Base-by-base conservation (phyloP, 441 rosid species). In the Jatropha multifida region DNA sequence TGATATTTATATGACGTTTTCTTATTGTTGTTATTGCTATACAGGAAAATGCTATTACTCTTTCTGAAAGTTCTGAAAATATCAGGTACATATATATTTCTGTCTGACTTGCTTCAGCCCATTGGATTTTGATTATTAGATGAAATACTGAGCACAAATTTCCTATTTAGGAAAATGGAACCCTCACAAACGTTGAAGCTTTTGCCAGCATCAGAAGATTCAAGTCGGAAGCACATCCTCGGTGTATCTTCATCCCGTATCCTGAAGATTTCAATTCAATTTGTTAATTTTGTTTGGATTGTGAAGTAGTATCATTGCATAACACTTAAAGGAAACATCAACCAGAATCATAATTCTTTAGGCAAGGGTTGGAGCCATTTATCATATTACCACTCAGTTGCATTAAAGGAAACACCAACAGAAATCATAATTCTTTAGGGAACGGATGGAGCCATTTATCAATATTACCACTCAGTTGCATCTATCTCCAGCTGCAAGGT, bases 171-270 rank as follows among this genome's bases (percentile, higher is more conserved):
- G 93, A 92, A 88, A 79, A 46, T 78, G 77, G 90, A 88, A 72
- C 76, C 88, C 71, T 83, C 90, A 60, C 97, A 90, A 80, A 77
- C 87, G 65, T 79, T 92, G 78, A 94, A 91, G 86, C 76, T 91
- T 73, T 80, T 96, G 83, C 87, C 94, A 17, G 85, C 94, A 68
- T 82, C 98, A 65, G 98, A 96, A 83, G 98, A 96, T 78, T 79
- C 89, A 42, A 83, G 86, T 71, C 92, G 92, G 87, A 94, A 88
- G 83, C 90, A 85, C 54, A 78, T 82, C 78, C 86, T 94, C 65
- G 94, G 97, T 68, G 79, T 80, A 81, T 82, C 88, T 78, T 79
- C 91, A 59, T 86, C 94, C 49, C 81, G 99, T 95, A 95, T 95
- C 99, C 99, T 88, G 79, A 44, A 65, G 23, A 62, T 56, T 42